Percentiles rank a stretch among this genome's conserved stretches.
phyloP scores from a whole-genome alignment of 2,329 filamentous ascomycete genomes.

The Atkinsonella texensis region DNA sequence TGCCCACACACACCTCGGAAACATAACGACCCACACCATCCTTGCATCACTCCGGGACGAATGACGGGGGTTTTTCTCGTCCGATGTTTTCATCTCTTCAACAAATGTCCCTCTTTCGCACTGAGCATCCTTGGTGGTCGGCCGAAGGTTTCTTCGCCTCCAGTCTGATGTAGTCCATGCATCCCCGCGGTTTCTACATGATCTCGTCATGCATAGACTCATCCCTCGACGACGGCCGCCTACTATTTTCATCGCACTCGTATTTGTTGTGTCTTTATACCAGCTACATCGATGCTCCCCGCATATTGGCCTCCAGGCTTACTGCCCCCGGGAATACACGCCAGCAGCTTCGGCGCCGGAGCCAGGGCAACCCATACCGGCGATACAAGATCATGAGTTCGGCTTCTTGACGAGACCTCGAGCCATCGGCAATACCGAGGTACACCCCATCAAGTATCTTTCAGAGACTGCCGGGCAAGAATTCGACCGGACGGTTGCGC shows the following conservation, averaged over 20 bases:
- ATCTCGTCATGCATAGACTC: not conserved
- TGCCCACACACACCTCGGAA: too few species aligned
- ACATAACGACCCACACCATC: too few species aligned
- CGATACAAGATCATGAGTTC: not conserved
- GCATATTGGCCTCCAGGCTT: not conserved
- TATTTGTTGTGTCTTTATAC: not conserved
- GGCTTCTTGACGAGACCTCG: not conserved
- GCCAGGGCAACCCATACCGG: too few species aligned
- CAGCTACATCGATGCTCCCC: not conserved
- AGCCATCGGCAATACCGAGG: not conserved
- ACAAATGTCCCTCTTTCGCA: too few species aligned
- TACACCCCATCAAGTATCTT: not conserved
- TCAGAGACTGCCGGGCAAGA: not conserved
- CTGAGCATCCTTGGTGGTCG: too few species aligned
- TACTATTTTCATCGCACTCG: not conserved
- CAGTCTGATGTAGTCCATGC: too few species aligned
- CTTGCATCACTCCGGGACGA: too few species aligned
- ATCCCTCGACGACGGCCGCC: not conserved
- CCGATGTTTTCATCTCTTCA: too few species aligned
- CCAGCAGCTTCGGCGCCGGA: not conserved
- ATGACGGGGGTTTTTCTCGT: too few species aligned
- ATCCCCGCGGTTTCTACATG: not conserved
- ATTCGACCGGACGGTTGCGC: constrained; percentile 16
- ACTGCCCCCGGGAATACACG: too few species aligned
- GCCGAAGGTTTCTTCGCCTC: too few species aligned